Conservation (phyloP, 139 green algal genomes). For the Chlorokybus atmophyticus region DNA sequence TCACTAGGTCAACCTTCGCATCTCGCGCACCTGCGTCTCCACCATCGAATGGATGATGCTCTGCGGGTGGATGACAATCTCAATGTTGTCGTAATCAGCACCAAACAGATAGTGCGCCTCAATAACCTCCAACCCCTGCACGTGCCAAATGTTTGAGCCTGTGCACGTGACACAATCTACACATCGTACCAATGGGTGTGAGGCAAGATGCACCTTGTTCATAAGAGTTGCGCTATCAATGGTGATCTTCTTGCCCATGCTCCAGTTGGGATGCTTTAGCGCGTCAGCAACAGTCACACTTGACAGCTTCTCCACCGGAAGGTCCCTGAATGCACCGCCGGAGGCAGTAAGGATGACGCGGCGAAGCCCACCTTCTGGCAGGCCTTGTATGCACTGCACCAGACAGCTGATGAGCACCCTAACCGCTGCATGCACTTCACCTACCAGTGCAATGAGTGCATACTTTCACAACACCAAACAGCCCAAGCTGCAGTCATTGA, state of each 20-base stretch:
- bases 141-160: neutral
- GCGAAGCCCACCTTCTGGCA: constrained; percentile 84
- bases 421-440: neutral
- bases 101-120: constrained; percentile 99
- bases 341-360: constrained; percentile 94
- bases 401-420: no score
- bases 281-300: constrained; percentile 26
- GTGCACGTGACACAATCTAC: no score
- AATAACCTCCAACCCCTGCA: constrained; percentile 71
- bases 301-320: constrained; percentile 76
- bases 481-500: no score
- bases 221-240: constrained; percentile 93
- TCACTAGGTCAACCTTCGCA: no score
- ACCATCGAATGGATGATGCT: constrained; percentile 99
- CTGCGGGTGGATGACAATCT: constrained; percentile 98
- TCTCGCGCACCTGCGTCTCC: constrained; percentile 53
- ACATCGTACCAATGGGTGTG: no score
- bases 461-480: no score
- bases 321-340: constrained; percentile 94
- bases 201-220: constrained; percentile 74
- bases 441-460: no score
- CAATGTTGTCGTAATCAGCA: constrained; percentile 93
- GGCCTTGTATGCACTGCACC: constrained; percentile 44
- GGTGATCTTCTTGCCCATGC: constrained; percentile 96
- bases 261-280: constrained; percentile 42